phyloP scores from a whole-genome alignment of 768 basidiomycete species.

The Xerocomus spinulosus region DNA sequence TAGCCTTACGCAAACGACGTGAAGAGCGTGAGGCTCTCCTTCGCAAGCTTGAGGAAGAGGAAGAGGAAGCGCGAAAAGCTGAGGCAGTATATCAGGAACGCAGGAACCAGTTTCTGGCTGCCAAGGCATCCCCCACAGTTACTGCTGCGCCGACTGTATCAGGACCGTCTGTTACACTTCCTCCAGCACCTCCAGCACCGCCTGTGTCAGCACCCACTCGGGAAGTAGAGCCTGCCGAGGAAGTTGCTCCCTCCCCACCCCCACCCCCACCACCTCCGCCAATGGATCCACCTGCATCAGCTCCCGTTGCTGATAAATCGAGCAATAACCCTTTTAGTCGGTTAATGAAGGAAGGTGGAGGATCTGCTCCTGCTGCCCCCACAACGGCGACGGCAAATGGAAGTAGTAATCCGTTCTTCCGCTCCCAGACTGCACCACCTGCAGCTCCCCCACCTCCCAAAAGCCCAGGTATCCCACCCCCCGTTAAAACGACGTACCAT shows the following conservation, averaged over 20 bases:
- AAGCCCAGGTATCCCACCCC: constrained; percentile 37
- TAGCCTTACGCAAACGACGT: constrained; percentile 62
- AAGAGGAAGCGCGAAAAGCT: constrained; percentile 48
- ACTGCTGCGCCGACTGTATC: constrained; percentile 21
- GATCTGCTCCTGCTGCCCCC: constrained; percentile 22
- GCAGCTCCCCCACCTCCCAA: constrained; percentile 35
- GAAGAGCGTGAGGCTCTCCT: constrained; percentile 69
- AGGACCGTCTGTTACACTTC: constrained; percentile 32
- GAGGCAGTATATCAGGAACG: constrained; percentile 39
- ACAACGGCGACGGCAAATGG: constrained; percentile 35
- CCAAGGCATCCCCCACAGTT: constrained; percentile 34
- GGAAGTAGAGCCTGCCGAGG: constrained; percentile 11
- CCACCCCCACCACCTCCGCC: constrained; percentile 28
- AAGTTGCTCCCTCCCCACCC: constrained; percentile 31
- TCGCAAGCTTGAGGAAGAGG: constrained; percentile 66
- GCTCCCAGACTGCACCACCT: constrained; percentile 40
- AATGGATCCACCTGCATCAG: constrained; percentile 24
- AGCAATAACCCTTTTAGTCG: constrained; percentile 80
- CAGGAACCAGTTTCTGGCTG: constrained; percentile 33
- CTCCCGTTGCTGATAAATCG: constrained; percentile 42
- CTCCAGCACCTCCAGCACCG: constrained; percentile 29
- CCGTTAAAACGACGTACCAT: constrained; percentile 54
- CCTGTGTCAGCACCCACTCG: constrained; percentile 21
- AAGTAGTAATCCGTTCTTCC: constrained; percentile 75
- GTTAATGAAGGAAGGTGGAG: constrained; percentile 48